Evolutionary conservation across 148 eudicot genomes (phyloP).

Genomic region (Amaranthus palmeri): DNA sequence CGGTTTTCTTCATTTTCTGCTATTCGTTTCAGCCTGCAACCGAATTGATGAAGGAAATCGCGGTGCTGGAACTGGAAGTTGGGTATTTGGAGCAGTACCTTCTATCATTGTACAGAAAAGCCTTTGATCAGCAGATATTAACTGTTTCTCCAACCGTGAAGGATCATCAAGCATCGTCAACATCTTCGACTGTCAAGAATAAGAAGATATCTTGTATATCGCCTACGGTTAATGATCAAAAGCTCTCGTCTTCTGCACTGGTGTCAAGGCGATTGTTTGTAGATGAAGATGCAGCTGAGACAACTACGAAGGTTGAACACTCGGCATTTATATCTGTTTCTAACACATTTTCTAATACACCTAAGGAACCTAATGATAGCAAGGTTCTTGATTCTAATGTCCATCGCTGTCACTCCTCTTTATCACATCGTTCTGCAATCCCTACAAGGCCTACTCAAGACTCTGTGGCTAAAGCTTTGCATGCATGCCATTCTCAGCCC

Average conservation of each 20-base stretch:
- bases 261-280: constrained; percentile 51
- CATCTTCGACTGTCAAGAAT: constrained; percentile 47
- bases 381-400: constrained; percentile 47
- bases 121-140: constrained; percentile 77
- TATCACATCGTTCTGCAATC: constrained; percentile 49
- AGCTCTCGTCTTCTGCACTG: constrained; percentile 34
- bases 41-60: constrained; percentile 82
- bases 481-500: constrained; percentile 91
- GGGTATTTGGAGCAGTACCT: constrained; percentile 87
- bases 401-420: constrained; percentile 75
- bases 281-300: constrained; percentile 44
- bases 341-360: constrained; percentile 26
- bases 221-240: constrained; percentile 45
- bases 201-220: constrained; percentile 54
- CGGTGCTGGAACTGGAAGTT: constrained; percentile 86
- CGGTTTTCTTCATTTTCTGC: not conserved
- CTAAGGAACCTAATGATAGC: constrained; percentile 40
- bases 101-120: constrained; percentile 79
- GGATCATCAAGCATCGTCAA: constrained; percentile 27
- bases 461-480: constrained; percentile 47
- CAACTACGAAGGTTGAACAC: constrained; percentile 29
- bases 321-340: constrained; percentile 24
- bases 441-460: constrained; percentile 50
- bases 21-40: constrained; percentile 69
- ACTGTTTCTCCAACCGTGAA: constrained; percentile 47